Base-by-base conservation (phyloP, 371 early-diverging fungal genomes). In the Rhizopus sp. region DNA sequence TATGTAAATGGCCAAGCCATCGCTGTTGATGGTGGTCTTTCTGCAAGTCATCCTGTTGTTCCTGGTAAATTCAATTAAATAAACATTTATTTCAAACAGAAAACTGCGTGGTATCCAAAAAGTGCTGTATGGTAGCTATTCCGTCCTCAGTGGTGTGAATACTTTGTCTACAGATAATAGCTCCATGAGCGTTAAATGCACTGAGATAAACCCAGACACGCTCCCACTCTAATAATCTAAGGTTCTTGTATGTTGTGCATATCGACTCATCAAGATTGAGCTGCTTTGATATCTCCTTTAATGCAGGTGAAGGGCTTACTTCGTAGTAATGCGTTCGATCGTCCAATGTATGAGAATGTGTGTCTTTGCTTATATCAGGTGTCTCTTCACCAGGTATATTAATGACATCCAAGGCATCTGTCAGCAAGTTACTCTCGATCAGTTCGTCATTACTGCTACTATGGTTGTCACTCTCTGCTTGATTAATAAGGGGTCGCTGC, bases 1-100 rank as follows among this genome's bases (percentile, higher is more conserved):
- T 84, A 83, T 50, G 54, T 84, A 3, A 84, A 84, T 55, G 84
- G 83, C 5, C 84, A 84, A 61, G 68, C 72, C 10, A 68, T 78
- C 60, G 77, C 80, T 13, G 72, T 81, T 16, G 83, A 82, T 53
- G 84, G 84, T 49, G 84, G 84, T 13, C 64, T 84, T 33, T 74
- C 76, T 15, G 66, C 80, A 7, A 77, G 71, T 49, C 67, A 63
- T 46, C 83, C 82, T 7, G 52, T 76, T 44, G 75, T 74, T 5
- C 80, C 74, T 50, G 68, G 67, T 0, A 60, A 57, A 58, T 70
- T 63, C 44, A 55, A 60, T 55, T 69, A 69, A 52, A 59, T 13
- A 12, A 10, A 10, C n/a, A 40, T 3, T 15, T 49, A 50, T 35
- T 32, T 45, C 47, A 53, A 35, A 44, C 32, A 29, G 17, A 16